Evolutionary conservation across 164 flowering plant genomes (phyloP).

Genomic region (Magnolia officinalis): DNA sequence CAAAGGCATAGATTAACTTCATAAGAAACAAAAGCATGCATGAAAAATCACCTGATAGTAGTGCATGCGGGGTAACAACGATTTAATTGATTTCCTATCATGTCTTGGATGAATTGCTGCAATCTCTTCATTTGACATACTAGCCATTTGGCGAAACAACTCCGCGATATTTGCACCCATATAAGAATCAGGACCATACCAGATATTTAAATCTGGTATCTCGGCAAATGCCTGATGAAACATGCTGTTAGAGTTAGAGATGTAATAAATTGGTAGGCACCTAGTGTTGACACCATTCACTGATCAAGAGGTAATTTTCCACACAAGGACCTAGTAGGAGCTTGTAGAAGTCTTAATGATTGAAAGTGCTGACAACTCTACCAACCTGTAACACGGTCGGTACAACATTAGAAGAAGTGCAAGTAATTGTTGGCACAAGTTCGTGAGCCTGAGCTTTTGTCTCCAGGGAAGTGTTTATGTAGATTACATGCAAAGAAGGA

Average conservation of each 20-base stretch:
- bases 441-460: constrained; percentile 93
- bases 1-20: not conserved
- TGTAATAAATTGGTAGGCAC: not conserved
- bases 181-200: constrained; percentile 97
- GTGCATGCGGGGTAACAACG: constrained; percentile 71
- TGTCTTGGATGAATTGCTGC: constrained; percentile 77
- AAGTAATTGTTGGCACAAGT: constrained; percentile 92
- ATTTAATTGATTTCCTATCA: constrained; percentile 57
- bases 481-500: constrained; percentile 86
- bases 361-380: constrained; percentile 2
- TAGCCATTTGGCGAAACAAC: constrained; percentile 77
- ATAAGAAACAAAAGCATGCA: not conserved
- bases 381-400: constrained; percentile 90
- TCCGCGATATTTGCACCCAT: constrained; percentile 95
- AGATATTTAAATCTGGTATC: constrained; percentile 65
- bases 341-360: not conserved
- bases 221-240: constrained; percentile 79
- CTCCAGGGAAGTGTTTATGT: constrained; percentile 92
- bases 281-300: not conserved
- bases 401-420: constrained; percentile 96
- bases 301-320: no score
- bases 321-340: not conserved
- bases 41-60: constrained; percentile 68
- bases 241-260: not conserved
- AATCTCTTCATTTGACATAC: constrained; percentile 91